Conservation (phyloP, 495 filamentous ascomycete species). For the Neurospora sp. region DNA sequence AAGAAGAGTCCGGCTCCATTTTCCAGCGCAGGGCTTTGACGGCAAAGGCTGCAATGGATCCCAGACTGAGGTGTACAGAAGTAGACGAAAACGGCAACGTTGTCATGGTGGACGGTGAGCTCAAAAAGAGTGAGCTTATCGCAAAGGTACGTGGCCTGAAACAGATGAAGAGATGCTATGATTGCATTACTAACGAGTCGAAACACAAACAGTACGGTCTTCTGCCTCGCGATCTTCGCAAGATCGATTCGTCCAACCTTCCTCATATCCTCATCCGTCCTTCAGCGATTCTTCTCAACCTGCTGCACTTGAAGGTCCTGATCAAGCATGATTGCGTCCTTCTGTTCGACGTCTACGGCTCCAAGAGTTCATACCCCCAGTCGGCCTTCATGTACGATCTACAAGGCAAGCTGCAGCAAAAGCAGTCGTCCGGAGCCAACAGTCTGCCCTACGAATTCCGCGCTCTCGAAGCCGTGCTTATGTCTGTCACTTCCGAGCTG, state of each 20-base stretch:
- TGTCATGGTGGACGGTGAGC: slow-evolving; percentile 89
- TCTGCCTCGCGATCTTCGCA: slow-evolving; percentile 88
- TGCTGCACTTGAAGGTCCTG: slow-evolving; percentile 84
- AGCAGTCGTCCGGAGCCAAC: slow-evolving; percentile 37
- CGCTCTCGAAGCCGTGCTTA: slow-evolving; percentile 71
- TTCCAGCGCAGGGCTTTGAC: slow-evolving; percentile 53
- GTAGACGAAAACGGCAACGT: slow-evolving; percentile 90
- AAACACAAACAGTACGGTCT: slow-evolving; percentile 66
- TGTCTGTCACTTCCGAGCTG: slow-evolving; percentile 73
- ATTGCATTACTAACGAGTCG: slow-evolving; percentile 5
- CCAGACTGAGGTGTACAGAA: slow-evolving; percentile 83
- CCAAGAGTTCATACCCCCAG: slow-evolving; percentile 88
- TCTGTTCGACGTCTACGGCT: slow-evolving; percentile 90
- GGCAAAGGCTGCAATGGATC: slow-evolving; percentile 66
- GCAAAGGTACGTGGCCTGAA: slow-evolving; percentile 59
- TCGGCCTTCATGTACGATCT: slow-evolving; percentile 94
- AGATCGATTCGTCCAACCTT: slow-evolving; percentile 96
- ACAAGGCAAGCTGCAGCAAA: slow-evolving; percentile 50
- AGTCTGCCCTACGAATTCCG: slow-evolving; percentile 61
- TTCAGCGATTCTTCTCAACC: slow-evolving; percentile 86
- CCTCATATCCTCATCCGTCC: slow-evolving; percentile 93
- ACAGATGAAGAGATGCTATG: background rate
- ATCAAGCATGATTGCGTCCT: slow-evolving; percentile 93
- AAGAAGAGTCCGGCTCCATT: slow-evolving; percentile 39
- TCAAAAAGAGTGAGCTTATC: slow-evolving; percentile 93